Percentiles rank a stretch among this genome's conserved stretches.
Conservation (phyloP, 2,329 filamentous ascomycete genomes). For the Trichoderma breve region DNA sequence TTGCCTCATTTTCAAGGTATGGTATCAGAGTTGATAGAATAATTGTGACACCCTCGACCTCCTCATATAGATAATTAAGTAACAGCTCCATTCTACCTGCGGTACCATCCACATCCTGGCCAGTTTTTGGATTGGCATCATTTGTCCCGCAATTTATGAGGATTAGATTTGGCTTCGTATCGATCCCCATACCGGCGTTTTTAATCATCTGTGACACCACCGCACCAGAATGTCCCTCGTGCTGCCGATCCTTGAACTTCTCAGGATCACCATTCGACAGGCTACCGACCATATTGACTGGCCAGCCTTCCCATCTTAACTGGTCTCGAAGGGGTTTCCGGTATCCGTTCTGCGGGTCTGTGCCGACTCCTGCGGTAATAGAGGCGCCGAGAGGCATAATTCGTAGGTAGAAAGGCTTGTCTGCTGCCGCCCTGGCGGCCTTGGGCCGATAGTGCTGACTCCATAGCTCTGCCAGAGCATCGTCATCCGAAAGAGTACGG, state of each 20-base stretch:
- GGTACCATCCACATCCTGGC: neutral
- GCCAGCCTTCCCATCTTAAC: neutral
- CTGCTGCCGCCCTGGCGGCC: neutral
- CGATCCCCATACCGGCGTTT: neutral
- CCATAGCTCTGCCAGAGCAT: too few relatives aligned
- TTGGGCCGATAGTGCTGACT: too few relatives aligned
- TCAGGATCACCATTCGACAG: neutral
- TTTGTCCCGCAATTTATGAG: neutral
- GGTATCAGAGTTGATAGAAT: neutral
- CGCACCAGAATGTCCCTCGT: neutral
- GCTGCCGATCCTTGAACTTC: neutral
- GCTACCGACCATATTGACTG: neutral
- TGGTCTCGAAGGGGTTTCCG: neutral
- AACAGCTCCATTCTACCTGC: neutral
- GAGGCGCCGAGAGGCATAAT: neutral
- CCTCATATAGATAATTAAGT: neutral
- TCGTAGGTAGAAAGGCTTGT: neutral
- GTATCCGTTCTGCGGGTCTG: neutral
- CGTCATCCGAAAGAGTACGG: too few relatives aligned
- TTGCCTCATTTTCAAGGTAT: neutral
- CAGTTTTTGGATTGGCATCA: neutral
- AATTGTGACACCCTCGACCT: neutral
- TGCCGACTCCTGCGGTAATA: neutral
- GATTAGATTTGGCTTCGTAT: neutral
- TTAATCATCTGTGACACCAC: neutral